Evolutionary conservation across 2,329 filamentous ascomycete species (phyloP), one percentile per base, ranked within the genome.

Genomic region (Penicillium sumatraense): DNA sequence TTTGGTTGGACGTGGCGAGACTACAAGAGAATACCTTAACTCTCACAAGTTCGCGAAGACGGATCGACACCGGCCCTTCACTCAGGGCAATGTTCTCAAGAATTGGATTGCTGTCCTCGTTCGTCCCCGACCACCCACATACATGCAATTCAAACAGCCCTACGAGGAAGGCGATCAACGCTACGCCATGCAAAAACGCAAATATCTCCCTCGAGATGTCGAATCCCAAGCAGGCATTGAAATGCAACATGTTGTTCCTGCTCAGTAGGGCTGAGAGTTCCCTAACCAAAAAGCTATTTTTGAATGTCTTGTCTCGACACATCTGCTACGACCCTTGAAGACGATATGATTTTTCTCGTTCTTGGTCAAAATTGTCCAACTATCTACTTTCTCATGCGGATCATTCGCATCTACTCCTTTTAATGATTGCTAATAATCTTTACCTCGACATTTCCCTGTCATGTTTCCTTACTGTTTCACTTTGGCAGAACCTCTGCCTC

Each of bases 11-110:
- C 84, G 93, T 27, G 95, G 93, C 46, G 93, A 99, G 79, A 99
- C 93, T 0, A 99, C 95, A 1, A 84, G 95, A 64, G 95, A 99
- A 75, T 97, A 96, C 72, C 86, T 99, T 61, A 96, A 96, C 75
- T 93, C 90, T 4, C 91, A 96, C 75, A 98, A 98, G 74, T 98
- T 99, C 72, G 80, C 89, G 60, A 96, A 95, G 77, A 89, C 89
- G 65, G 93, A 99, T 72, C 86, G 95, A 11, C 96, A 96, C 74
- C 83, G 93, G 40, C 91, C 95, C 1, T 99, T 96, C 66, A 93
- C 87, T 1, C 92, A 96, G 68, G 88, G 87, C 31, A 89, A 80
- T 62, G 79, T 89, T 45, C 74, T 89, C 67, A 88, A 83, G 67
- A 99, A 99, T 74, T 92, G 90, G 83, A 74, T 90, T 33, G 83